Evolutionary conservation across 2,329 filamentous ascomycete species (phyloP), one percentile per base, ranked within the genome.

Genomic region (Calonectria multiphialidica): DNA sequence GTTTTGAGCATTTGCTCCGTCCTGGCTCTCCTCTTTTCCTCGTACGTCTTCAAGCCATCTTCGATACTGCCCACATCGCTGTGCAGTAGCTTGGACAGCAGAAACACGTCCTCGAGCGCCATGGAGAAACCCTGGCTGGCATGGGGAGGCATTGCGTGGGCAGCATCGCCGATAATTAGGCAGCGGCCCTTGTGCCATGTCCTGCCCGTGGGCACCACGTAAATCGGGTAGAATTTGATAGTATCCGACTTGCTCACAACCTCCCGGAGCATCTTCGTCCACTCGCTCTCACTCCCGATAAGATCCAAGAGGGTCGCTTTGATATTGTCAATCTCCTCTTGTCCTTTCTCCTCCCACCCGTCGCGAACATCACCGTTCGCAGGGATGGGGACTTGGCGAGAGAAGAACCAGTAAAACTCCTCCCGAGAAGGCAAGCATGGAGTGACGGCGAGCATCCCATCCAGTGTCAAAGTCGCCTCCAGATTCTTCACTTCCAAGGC

Each of bases 1-100:
- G 59, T 63, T 42, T 35, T 63, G 42, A 47, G 40, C 59, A 63
- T 47, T 18, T 47, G 40, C 18, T 63, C 59, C 15, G 59, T 63
- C 9, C 59, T 45, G 25, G 42, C 59, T 8, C 44, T 63, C n/a
- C 59, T 37, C 53, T 57, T 57, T 33, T 57, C 53, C 33, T 57
- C 53, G 53, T 57, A 57, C 13, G 12, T 35, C 16, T 16, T 23
- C 33, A 59, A 5, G 10, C 53, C 53, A 1, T 37, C 35, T 16
- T 59, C 33, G 21, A 59, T 10, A 4, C 21, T 23, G 8, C 16
- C 7, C 21, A 40, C 35, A n/a, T 59, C 30, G 33, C 53, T 59
- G 10, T 59, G 53, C 53, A 59, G 13, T 2, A 59, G 33, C 21
- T 35, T 40, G 13, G 53, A 59, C 13, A 59, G 33, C 53, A 59